phyloP scores from a whole-genome alignment of 495 filamentous ascomycete genomes.

The Penicillium soppii region DNA sequence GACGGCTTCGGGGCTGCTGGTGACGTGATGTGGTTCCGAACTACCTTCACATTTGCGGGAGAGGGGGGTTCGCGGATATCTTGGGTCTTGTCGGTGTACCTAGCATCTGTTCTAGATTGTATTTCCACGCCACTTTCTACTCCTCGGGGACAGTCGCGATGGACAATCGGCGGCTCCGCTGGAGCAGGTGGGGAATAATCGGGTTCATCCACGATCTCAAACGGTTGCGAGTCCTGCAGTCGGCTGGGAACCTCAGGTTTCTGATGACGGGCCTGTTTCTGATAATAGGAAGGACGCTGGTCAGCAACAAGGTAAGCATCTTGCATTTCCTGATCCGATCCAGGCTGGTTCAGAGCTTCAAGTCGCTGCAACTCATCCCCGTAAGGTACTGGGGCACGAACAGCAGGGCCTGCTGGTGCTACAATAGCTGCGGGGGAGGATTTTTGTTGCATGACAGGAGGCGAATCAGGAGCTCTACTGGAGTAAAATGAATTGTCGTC shows the following conservation, averaged over 20 bases:
- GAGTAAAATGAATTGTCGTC: conserved; percentile 97
- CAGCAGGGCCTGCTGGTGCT: conserved; percentile 21
- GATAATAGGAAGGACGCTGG: conserved; percentile 29
- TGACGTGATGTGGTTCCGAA: conserved; percentile 63
- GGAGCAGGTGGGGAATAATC: conserved; percentile 53
- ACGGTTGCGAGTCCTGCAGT: conserved; percentile 19
- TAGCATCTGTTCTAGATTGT: conserved; percentile 17
- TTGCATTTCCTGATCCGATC: conserved; percentile 47
- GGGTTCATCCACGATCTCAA: conserved; percentile 42
- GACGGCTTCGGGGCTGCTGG: conserved; percentile 81
- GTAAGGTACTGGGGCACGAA: conserved; percentile 29
- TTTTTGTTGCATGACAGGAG: conserved; percentile 32
- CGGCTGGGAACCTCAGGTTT: conserved; percentile 21
- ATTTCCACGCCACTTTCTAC: conserved; percentile 17
- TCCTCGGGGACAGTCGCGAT: conserved; percentile 24
- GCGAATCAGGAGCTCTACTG: conserved; percentile 63
- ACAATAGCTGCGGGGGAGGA: conserved; percentile 29
- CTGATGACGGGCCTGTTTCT: conserved; percentile 27
- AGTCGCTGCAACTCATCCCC: conserved; percentile 50
- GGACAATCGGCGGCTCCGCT: conserved; percentile 35
- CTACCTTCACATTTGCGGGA: conserved; percentile 42
- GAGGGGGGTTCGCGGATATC: conserved; percentile 25
- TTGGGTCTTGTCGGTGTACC: conserved; percentile 20
- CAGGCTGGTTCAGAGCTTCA: conserved; percentile 44
- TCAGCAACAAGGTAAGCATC: conserved; percentile 49